A percentile compares a stretch with the other conserved stretches of the same genome.
Conservation (phyloP, 2,329 filamentous ascomycete species). For the Myriosclerotinia curreyana region DNA sequence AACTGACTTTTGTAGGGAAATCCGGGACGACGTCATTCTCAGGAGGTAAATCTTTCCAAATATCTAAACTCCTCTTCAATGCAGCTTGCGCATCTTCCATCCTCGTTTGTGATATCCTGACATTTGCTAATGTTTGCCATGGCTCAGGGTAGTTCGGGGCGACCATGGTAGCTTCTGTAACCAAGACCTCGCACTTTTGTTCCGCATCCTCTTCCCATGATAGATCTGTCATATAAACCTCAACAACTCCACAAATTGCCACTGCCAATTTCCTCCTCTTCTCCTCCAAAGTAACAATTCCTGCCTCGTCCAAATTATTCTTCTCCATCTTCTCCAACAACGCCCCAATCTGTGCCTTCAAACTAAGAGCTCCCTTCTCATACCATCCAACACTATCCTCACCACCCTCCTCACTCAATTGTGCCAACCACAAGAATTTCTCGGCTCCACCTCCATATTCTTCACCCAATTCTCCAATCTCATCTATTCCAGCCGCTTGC, state of each 20-base stretch:
- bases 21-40: conserved; percentile 73
- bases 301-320: conserved; percentile 45
- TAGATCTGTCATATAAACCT: conserved; percentile 99
- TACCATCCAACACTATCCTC: conserved; percentile 65
- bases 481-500: conserved; percentile 71
- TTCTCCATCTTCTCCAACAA: conserved; percentile 54
- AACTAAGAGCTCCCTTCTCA: conserved; percentile 65
- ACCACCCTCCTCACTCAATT: conserved; percentile 73
- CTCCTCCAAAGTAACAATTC: conserved; percentile 53
- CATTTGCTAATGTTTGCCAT: conserved; percentile 92
- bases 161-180: conserved; percentile 86
- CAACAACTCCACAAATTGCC: conserved; percentile 88
- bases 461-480: conserved; percentile 67
- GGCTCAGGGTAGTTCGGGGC: conserved; percentile 80
- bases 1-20: conserved; percentile 79
- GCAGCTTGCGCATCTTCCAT: conserved; percentile 77
- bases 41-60: conserved; percentile 79
- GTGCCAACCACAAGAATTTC: conserved; percentile 92
- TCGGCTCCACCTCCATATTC: conserved; percentile 78
- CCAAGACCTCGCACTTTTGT: conserved; percentile 76
- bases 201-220: conserved; percentile 92
- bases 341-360: conserved; percentile 67
- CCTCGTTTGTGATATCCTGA: conserved; percentile 83
- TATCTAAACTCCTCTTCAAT: conserved; percentile 70
- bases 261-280: conserved; percentile 81